Conservation (phyloP, 192 early-diverging fungal genomes). For the Coemansia sp. region DNA sequence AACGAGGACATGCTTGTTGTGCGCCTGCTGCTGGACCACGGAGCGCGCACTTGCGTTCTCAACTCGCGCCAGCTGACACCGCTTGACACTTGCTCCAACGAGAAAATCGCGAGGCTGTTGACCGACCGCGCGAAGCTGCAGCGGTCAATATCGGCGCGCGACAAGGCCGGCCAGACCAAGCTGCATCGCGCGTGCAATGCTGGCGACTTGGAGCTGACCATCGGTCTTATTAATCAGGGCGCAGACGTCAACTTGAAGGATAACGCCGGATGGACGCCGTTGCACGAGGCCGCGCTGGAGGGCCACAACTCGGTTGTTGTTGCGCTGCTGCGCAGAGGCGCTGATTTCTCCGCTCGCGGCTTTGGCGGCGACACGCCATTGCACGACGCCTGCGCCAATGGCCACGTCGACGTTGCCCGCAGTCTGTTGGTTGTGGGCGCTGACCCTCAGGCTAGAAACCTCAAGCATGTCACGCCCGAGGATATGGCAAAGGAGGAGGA, state of each 20-base stretch:
- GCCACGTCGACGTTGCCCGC: conserved; percentile 45
- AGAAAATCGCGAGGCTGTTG: conserved; percentile 42
- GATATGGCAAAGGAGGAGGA: conserved; percentile 61
- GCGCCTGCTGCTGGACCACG: conserved; percentile 39
- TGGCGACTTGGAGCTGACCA: conserved; percentile 57
- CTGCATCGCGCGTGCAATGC: conserved; percentile 65
- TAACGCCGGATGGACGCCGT: conserved; percentile 67
- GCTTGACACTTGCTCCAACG: conserved; percentile 47
- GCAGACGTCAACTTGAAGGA: conserved; percentile 70
- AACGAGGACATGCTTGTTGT: conserved; percentile 30
- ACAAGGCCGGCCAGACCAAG: conserved; percentile 68
- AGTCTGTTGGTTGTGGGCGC: conserved; percentile 41
- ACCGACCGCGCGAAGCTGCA: conserved; percentile 45
- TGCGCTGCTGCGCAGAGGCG: conserved; percentile 59
- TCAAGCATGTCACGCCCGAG: conserved; percentile 55
- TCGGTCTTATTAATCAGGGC: conserved; percentile 60
- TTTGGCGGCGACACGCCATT: conserved; percentile 65
- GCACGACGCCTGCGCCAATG: conserved; percentile 68
- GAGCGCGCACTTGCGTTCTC: conserved; percentile 25
- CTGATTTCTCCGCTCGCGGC: conserved; percentile 62
- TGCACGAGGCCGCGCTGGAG: conserved; percentile 68
- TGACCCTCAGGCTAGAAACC: conserved; percentile 34
- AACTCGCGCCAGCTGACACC: conserved; percentile 47
- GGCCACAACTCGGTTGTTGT: conserved; percentile 48
- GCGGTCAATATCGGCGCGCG: conserved; percentile 35